These are phyloP conservation scores for Multifurca ochricompacta DNA, from an alignment of 768 basidiomycete genomes.

Conservation along the genomic window DNA sequence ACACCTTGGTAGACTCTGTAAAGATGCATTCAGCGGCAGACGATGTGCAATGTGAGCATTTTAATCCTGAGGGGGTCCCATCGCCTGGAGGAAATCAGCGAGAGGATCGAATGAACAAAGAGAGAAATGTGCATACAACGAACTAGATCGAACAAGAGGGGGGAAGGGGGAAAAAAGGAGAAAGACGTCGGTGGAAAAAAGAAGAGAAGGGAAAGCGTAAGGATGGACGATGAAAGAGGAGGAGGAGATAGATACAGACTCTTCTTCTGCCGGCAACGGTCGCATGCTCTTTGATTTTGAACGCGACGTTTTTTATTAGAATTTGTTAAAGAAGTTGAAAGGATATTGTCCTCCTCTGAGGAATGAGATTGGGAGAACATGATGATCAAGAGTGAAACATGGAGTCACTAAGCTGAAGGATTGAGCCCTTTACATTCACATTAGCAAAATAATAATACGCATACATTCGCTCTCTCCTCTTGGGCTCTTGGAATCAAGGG, in stretches of 20 bases:
- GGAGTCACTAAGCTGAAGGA: too few relatives aligned
- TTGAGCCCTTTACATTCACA: too few relatives aligned
- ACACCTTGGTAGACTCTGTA: slow-evolving; percentile 17
- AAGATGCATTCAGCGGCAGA: slow-evolving; percentile 13
- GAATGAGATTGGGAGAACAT: slow-evolving; percentile 18
- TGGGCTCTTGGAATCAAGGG: too few relatives aligned
- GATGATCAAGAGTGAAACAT: not conserved
- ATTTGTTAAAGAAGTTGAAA: not conserved
- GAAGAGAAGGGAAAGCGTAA: not conserved
- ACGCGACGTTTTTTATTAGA: slow-evolving; percentile 16
- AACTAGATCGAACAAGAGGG: not conserved
- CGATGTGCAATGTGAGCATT: slow-evolving; percentile 13
- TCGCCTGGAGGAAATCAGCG: slow-evolving; percentile 6
- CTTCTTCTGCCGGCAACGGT: slow-evolving; percentile 21
- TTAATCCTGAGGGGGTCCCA: not conserved
- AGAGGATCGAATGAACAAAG: not conserved
- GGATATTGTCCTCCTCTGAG: slow-evolving; percentile 9
- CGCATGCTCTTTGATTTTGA: slow-evolving; percentile 20
- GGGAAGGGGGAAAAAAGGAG: too few relatives aligned
- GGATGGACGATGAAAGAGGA: not conserved
- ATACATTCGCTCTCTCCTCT: too few relatives aligned
- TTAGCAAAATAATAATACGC: too few relatives aligned
- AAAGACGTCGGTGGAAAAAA: too few relatives aligned
- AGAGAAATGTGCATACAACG: slow-evolving; percentile 11
- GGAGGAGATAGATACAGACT: too few relatives aligned